A percentile compares a stretch with the other conserved stretches of the same genome.
Conservation (phyloP, 2,329 filamentous ascomycete genomes). For the Cladosporium colombiae region DNA sequence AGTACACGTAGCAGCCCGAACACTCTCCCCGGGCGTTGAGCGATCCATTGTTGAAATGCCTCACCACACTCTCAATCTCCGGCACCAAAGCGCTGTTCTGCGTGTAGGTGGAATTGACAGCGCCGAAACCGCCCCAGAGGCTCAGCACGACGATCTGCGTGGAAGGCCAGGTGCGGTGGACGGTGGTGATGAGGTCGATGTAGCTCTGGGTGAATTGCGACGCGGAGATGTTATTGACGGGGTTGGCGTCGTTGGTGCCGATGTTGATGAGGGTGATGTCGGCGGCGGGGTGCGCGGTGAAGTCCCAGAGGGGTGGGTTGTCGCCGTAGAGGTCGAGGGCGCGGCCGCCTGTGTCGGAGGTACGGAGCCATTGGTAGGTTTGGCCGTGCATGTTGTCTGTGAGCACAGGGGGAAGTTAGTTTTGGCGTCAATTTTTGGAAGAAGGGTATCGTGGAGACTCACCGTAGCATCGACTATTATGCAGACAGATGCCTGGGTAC, state of each 20-base stretch:
- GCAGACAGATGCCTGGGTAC: slow-evolving; percentile 60
- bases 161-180: slow-evolving; percentile 45
- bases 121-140: slow-evolving; percentile 59
- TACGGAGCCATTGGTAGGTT: slow-evolving; percentile 60
- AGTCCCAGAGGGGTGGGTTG: slow-evolving; percentile 40
- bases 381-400: slow-evolving; percentile 37
- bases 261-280: slow-evolving; percentile 50
- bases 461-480: slow-evolving; percentile 59
- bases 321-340: slow-evolving; percentile 46
- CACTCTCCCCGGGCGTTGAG: slow-evolving; percentile 28
- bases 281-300: slow-evolving; percentile 37
- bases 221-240: slow-evolving; percentile 42
- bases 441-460: neutral
- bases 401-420: neutral
- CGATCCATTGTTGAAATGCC: neutral
- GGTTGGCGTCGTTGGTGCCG: slow-evolving; percentile 50
- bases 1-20: slow-evolving; percentile 54
- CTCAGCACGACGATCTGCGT: slow-evolving; percentile 48
- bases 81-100: slow-evolving; percentile 42
- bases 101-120: slow-evolving; percentile 51
- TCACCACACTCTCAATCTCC: neutral
- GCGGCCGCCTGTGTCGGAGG: slow-evolving; percentile 55
- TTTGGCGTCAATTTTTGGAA: neutral
- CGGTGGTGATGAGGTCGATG: slow-evolving; percentile 43
- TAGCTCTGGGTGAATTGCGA: slow-evolving; percentile 44